These are phyloP conservation scores for Grifola frondosa DNA, from an alignment of 1,284 basidiomycete species.

Conservation along the genomic window DNA sequence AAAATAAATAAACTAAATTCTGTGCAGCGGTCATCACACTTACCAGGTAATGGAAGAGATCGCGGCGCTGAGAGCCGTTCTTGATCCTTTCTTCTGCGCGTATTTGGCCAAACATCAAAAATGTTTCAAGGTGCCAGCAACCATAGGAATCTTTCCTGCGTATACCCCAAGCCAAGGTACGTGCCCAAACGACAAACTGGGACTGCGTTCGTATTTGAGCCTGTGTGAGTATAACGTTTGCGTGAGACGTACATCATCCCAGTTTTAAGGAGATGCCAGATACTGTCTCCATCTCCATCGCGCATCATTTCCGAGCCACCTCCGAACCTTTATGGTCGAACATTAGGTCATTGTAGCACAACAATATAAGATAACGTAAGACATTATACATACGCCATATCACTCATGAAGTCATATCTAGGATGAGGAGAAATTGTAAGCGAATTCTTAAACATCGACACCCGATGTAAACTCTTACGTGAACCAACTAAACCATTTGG, in stretches of 20 bases:
- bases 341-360: background rate
- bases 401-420: constrained; percentile 28
- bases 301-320: constrained; percentile 23
- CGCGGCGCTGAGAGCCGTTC: constrained; percentile 7
- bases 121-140: constrained; percentile 2
- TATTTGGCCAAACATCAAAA: constrained; percentile 2
- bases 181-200: constrained; percentile 7
- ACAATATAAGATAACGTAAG: background rate
- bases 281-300: constrained; percentile 16
- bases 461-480: constrained; percentile 17
- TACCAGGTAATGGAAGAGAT: constrained; percentile 24
- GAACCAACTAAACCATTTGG: constrained; percentile 20
- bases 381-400: constrained; percentile 26
- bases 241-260: constrained; percentile 13
- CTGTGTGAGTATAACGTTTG: no score
- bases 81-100: constrained; percentile 2
- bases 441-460: background rate
- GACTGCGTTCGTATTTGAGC: background rate
- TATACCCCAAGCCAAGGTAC: constrained; percentile 20
- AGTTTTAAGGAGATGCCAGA: constrained; percentile 12
- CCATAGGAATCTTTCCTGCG: constrained; percentile 8
- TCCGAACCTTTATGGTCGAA: constrained; percentile 19
- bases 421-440: background rate
- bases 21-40: background rate
- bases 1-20: background rate